Base-by-base conservation (phyloP, 345 rosid species). In the Populus alba region DNA sequence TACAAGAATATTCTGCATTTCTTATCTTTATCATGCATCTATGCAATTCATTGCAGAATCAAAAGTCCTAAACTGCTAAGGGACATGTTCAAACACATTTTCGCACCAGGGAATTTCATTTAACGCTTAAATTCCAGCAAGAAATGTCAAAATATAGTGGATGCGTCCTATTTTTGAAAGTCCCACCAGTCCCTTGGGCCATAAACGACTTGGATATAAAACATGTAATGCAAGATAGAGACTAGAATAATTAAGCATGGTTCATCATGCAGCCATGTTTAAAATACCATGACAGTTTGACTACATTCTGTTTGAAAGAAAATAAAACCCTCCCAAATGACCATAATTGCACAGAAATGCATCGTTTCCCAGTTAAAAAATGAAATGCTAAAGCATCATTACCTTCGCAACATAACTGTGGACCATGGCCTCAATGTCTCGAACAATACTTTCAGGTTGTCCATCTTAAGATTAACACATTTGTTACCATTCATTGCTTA, bases 401-500 rank as follows among this genome's bases (percentile, higher is more conserved):
- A 93, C 99, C 99, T 92, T 96, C 78, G 90, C 98, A 79, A 96
- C 94, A 68, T 93, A 96, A 41, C 90, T 74, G 29, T 91, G 98
- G 85, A 96, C 99, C 99, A 96, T 94, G 76, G 25, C 51, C 78
- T 96, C 99, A 41, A 96, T 96, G 76, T 94, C 99, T 80, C 90
- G 81, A 81, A 86, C 98, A 31, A 96, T 86, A 66, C 87, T 88
- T 41, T 96, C 97, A 4, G 99, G 95, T 81, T 96, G 99, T 70
- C 99, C 99, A 92, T 96, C 99, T 93, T 87, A 27, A 77, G 71
- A 38, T 22, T 37, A 79, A 73, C 70, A 84, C 68, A 80, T 69
- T 61, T 8, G 22, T 75, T 69, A 20, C 62, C 81, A 37, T 45
- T 66, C 68, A 79, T 35, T 25, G 72, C 12, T 41, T 31, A 59